Evolutionary conservation across 2,329 filamentous ascomycete species (phyloP).

Genomic region (Plenodomus lindquistii): DNA sequence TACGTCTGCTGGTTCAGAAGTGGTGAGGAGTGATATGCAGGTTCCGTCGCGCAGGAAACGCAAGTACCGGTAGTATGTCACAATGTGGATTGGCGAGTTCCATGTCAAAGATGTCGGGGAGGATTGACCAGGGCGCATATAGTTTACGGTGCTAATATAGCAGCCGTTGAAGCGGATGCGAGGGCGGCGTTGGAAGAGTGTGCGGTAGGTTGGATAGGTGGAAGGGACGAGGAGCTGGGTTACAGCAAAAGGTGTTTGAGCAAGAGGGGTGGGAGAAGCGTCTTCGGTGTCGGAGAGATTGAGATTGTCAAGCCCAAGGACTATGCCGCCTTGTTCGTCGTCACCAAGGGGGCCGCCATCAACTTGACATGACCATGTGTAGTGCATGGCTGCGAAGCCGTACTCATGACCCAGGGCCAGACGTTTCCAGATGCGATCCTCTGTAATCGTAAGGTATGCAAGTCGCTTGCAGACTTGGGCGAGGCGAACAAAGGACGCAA

Average conservation of each 20-base stretch:
- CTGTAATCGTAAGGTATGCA: constrained; percentile 80
- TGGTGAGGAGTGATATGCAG: constrained; percentile 78
- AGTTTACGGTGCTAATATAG: constrained; percentile 97
- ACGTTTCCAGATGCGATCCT: constrained; percentile 84
- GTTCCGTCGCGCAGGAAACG: constrained; percentile 92
- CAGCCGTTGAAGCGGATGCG: constrained; percentile 91
- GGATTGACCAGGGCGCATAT: constrained; percentile 78
- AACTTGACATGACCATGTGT: constrained; percentile 69
- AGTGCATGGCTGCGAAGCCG: constrained; percentile 83
- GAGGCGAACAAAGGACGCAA: constrained; percentile 75
- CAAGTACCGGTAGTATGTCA: constrained; percentile 97
- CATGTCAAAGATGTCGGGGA: constrained; percentile 73
- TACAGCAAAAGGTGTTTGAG: constrained; percentile 19
- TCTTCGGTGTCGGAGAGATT: constrained; percentile 17
- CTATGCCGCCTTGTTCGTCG: constrained; percentile 37
- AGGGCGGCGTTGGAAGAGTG: constrained; percentile 80
- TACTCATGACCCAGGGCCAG: constrained; percentile 71
- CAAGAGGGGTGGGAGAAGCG: constrained; percentile 6
- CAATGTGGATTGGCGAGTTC: constrained; percentile 83
- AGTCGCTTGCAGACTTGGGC: constrained; percentile 84
- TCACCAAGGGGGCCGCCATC: constrained; percentile 52
- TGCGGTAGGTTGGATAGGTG: constrained; percentile 52
- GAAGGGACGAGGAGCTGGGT: constrained; percentile 42
- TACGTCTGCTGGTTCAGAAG: constrained; percentile 80
- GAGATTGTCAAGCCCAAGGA: constrained; percentile 28